phyloP scores from a whole-genome alignment of 345 rosid genomes.

The Raphanus raphanistrum region DNA sequence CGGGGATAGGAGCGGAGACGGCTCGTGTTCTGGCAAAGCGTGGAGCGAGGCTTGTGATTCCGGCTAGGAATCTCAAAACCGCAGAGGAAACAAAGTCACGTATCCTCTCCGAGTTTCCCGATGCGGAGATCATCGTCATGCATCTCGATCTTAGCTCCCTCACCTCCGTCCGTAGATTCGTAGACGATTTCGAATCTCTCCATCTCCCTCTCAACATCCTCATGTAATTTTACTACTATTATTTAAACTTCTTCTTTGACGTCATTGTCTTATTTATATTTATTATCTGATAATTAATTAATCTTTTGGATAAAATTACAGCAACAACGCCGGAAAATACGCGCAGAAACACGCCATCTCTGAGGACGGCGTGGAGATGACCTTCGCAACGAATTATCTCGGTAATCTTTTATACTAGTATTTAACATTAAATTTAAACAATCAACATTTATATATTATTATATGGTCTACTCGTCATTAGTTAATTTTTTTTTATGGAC shows the following conservation, averaged over 20 bases:
- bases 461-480: not conserved
- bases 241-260: not conserved
- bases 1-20: conserved; percentile 97
- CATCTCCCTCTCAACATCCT: conserved; percentile 82
- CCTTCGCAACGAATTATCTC: conserved; percentile 87
- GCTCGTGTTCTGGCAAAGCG: conserved; percentile 80
- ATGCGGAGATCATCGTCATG: conserved; percentile 66
- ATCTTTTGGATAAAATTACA: not conserved
- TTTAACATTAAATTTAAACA: not conserved
- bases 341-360: conserved; percentile 76
- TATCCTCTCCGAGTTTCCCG: conserved; percentile 69
- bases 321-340: conserved; percentile 90
- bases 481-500: not conserved
- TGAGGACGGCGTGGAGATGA: conserved; percentile 96
- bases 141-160: conserved; percentile 92
- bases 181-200: conserved; percentile 64
- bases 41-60: conserved; percentile 79
- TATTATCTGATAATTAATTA: not conserved
- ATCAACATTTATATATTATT: not conserved
- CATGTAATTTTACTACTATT: conserved; percentile 36
- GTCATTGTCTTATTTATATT: not conserved
- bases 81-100: conserved; percentile 83
- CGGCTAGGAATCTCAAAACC: conserved; percentile 75
- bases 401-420: conserved; percentile 19
- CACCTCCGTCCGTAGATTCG: conserved; percentile 66